Evolutionary conservation across 306 rosid genomes (phyloP).

Genomic region (Quercus mongolica): DNA sequence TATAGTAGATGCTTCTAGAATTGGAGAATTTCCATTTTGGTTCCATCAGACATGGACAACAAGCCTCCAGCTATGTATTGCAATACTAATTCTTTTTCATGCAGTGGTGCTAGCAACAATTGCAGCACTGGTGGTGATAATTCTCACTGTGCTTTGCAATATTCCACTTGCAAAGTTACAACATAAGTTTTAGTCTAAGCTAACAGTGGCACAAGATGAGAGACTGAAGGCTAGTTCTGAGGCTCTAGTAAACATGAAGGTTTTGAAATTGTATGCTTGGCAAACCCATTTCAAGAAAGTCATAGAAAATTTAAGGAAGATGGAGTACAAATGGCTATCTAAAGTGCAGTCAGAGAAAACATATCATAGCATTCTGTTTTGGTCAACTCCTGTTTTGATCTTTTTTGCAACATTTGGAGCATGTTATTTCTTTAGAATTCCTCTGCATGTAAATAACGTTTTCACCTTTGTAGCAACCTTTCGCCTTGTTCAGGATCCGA

Average conservation of each 20-base stretch:
- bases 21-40: conserved; percentile 83
- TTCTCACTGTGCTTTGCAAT: conserved; percentile 58
- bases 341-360: conserved; percentile 44
- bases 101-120: conserved; percentile 70
- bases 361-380: conserved; percentile 44
- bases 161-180: conserved; percentile 75
- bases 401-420: conserved; percentile 68
- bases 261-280: conserved; percentile 81
- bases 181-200: conserved; percentile 54
- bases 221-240: conserved; percentile 62
- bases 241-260: conserved; percentile 76
- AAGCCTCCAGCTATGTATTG: conserved; percentile 49
- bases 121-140: conserved; percentile 60
- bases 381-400: conserved; percentile 64
- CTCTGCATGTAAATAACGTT: conserved; percentile 71
- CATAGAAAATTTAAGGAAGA: conserved; percentile 47
- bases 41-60: conserved; percentile 82
- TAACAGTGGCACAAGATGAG: conserved; percentile 74
- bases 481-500: conserved; percentile 73
- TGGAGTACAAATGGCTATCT: conserved; percentile 45
- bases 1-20: conserved; percentile 72
- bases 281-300: conserved; percentile 54
- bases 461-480: conserved; percentile 76
- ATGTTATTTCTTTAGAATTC: conserved; percentile 56
- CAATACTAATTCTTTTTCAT: conserved; percentile 42